Conservation (phyloP, 441 rosid genomes). For the Dalechampia spathulata region DNA sequence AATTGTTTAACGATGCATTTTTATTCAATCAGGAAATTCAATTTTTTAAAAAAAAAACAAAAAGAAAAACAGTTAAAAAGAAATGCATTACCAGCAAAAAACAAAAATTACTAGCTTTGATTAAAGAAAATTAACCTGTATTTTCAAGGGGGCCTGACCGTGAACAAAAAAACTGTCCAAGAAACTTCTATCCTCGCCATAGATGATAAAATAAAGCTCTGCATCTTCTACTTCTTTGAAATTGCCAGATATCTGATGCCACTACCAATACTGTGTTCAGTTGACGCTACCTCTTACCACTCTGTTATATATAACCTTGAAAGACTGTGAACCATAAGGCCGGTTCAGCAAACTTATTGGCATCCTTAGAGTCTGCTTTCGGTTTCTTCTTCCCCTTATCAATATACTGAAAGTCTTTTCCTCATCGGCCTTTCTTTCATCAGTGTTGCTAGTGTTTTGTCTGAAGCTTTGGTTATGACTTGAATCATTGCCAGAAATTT, state of each 20-base stretch:
- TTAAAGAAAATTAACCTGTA: no score
- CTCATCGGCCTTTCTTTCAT: conserved; percentile 38
- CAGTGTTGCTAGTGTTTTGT: conserved; percentile 27
- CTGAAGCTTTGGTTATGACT: conserved; percentile 19
- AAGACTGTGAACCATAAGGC: conserved; percentile 87
- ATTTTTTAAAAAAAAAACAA: no score
- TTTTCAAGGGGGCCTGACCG: no score
- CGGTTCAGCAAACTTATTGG: conserved; percentile 89
- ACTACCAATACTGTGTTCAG: conserved; percentile 35
- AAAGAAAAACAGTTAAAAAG: no score
- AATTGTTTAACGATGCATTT: no score
- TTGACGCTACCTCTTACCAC: conserved; percentile 73
- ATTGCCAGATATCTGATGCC: conserved; percentile 25
- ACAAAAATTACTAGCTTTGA: no score
- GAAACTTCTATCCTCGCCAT: no score
- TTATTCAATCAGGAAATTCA: no score
- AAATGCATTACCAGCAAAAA: no score
- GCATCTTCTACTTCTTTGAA: no score
- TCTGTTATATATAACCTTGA: conserved; percentile 70
- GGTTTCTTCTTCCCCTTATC: conserved; percentile 85
- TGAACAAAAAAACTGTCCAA: no score
- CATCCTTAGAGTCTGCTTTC: conserved; percentile 91
- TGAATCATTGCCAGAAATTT: conserved; percentile 22
- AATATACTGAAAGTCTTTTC: conserved; percentile 91
- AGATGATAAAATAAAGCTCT: no score